A percentile compares a stretch with the other conserved stretches of the same genome.
Evolutionary conservation across 1,139 yeast genomes (phyloP).

Genomic region (Hansenula lynferdii): DNA sequence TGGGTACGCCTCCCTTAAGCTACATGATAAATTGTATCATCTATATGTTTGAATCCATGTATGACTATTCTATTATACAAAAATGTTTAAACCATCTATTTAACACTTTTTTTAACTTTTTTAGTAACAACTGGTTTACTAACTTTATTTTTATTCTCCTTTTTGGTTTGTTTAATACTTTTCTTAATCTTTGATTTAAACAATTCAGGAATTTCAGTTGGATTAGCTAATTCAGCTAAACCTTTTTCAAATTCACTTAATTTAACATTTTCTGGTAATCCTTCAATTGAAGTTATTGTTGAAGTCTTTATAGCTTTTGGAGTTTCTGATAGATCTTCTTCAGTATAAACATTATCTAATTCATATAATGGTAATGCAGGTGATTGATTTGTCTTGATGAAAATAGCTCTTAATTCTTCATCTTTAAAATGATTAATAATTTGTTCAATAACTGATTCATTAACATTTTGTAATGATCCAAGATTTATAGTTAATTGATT

Average conservation of each 20-base stretch:
- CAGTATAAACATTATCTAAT: constrained; percentile 51
- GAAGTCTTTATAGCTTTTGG: constrained; percentile 26
- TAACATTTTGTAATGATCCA: constrained; percentile 50
- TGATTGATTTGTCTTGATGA: constrained; percentile 64
- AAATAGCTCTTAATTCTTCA: constrained; percentile 52
- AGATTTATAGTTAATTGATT: constrained; percentile 60
- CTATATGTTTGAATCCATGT: too few species aligned
- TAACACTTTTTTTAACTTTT: not conserved
- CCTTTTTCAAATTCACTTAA: constrained; percentile 68
- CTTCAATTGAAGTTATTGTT: constrained; percentile 31
- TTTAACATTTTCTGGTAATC: constrained; percentile 33
- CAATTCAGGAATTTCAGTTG: constrained; percentile 41
- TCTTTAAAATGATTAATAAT: constrained; percentile 47
- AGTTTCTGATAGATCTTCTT: constrained; percentile 31
- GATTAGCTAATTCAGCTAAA: constrained; percentile 76
- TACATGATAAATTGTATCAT: too few species aligned
- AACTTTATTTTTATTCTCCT: constrained; percentile 7
- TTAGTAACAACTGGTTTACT: not conserved
- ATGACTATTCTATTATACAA: too few species aligned
- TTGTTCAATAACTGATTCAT: constrained; percentile 46
- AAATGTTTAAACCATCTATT: too few species aligned
- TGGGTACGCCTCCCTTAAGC: too few species aligned
- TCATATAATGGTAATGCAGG: constrained; percentile 84
- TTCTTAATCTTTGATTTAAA: constrained; percentile 32
- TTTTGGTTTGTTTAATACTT: constrained; percentile 24